A percentile compares a stretch with the other conserved stretches of the same genome.
Evolutionary conservation across 176 grass and related monocot species (phyloP).

Genomic region (Triticum timopheevii): DNA sequence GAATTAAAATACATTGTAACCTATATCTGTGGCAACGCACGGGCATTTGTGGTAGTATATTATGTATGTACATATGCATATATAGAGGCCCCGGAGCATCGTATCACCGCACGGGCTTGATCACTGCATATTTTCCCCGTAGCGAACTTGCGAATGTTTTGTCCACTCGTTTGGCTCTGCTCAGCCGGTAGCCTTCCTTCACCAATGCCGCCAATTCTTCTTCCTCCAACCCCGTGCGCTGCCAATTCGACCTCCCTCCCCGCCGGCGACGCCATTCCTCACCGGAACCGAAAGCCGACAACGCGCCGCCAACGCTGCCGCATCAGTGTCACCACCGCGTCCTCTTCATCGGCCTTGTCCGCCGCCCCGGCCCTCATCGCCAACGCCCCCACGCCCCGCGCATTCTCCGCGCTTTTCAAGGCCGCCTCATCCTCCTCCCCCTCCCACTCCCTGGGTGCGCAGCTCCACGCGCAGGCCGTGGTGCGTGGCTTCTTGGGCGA

Average conservation of each 20-base stretch:
- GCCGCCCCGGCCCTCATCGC: conserved; percentile 1
- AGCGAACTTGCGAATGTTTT: too few relatives aligned
- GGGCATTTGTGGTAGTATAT: too few relatives aligned
- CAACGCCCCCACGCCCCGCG: not conserved
- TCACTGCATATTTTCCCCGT: too few relatives aligned
- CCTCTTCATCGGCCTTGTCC: not conserved
- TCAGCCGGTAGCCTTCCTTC: not conserved
- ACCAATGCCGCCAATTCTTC: not conserved
- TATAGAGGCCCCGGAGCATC: too few relatives aligned
- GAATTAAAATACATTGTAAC: too few relatives aligned
- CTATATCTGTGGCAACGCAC: too few relatives aligned
- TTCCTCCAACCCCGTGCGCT: not conserved
- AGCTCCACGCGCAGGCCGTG: conserved; percentile 37
- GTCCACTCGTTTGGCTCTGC: not conserved
- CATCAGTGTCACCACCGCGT: not conserved
- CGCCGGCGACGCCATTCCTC: not conserved
- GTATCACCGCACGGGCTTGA: too few relatives aligned
- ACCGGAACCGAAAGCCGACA: not conserved
- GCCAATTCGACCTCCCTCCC: not conserved
- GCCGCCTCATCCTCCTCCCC: not conserved
- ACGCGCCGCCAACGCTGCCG: not conserved
- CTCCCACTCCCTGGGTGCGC: not conserved
- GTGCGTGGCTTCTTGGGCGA: not conserved
- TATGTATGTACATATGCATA: too few relatives aligned
- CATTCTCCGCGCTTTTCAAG: conserved; percentile 22